These are phyloP conservation scores for Lenzites betulinus DNA, from an alignment of 768 basidiomycete species.

Conservation along the genomic window DNA sequence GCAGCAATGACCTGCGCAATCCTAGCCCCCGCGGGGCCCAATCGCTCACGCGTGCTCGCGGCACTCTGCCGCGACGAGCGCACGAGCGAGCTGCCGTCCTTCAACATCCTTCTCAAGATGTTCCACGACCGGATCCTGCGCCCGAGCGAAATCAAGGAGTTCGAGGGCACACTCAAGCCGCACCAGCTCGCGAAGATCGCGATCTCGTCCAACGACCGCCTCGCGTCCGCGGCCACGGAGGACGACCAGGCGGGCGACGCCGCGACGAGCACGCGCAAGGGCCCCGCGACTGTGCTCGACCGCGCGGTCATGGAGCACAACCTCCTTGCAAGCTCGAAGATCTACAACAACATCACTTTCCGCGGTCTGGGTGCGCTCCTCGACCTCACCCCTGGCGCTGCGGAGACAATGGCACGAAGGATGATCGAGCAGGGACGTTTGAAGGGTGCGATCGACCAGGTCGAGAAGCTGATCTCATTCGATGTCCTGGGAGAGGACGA, in stretches of 20 bases:
- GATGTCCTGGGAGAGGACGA: slow-evolving; percentile 86
- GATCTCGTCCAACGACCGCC: slow-evolving; percentile 79
- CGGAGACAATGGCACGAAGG: slow-evolving; percentile 95
- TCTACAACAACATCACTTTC: slow-evolving; percentile 98
- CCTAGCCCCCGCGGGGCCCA: slow-evolving; percentile 95
- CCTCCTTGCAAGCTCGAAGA: slow-evolving; percentile 91
- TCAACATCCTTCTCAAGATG: slow-evolving; percentile 96
- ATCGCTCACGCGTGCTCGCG: slow-evolving; percentile 89
- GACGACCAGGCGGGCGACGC: slow-evolving; percentile 52
- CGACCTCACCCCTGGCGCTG: slow-evolving; percentile 87
- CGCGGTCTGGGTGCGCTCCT: slow-evolving; percentile 88
- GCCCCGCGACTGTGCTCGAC: slow-evolving; percentile 94
- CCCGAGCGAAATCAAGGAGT: slow-evolving; percentile 84
- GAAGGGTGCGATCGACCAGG: slow-evolving; percentile 93
- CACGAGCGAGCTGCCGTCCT: slow-evolving; percentile 72
- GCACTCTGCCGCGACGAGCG: slow-evolving; percentile 95
- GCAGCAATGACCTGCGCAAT: slow-evolving; percentile 97
- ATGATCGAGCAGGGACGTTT: slow-evolving; percentile 99
- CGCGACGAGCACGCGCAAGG: slow-evolving; percentile 72
- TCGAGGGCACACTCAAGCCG: slow-evolving; percentile 82
- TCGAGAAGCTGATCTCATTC: slow-evolving; percentile 92
- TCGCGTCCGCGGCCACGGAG: slow-evolving; percentile 65
- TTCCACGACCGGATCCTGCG: slow-evolving; percentile 97
- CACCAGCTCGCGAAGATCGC: slow-evolving; percentile 95
- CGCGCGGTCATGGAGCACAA: slow-evolving; percentile 99